Evolutionary conservation across 306 rosid species (phyloP).

Genomic region (Vachellia pachyceras): DNA sequence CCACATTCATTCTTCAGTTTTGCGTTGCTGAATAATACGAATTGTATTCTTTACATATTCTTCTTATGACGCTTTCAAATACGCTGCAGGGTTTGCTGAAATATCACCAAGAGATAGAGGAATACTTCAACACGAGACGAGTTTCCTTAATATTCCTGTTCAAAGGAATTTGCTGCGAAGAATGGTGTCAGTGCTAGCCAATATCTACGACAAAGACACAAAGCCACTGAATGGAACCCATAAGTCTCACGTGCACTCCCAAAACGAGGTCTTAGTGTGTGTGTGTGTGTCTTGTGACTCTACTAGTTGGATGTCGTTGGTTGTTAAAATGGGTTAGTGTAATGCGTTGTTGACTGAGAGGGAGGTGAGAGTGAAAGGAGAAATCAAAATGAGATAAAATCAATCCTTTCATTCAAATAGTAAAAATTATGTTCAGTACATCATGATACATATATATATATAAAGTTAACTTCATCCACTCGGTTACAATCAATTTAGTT

Average conservation of each 20-base stretch:
- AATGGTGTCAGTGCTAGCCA: slow-evolving; percentile 71
- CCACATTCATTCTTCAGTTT: background rate
- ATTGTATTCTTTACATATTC: background rate
- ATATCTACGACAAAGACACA: slow-evolving; percentile 58
- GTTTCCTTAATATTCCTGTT: slow-evolving; percentile 63
- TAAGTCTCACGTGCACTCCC: slow-evolving; percentile 70
- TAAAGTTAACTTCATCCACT: no score
- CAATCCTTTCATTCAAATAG: no score
- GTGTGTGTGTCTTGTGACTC: background rate
- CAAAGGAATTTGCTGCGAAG: slow-evolving; percentile 69
- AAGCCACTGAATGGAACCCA: slow-evolving; percentile 73
- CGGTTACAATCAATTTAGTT: no score
- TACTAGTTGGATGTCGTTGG: background rate
- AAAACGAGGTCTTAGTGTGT: slow-evolving; percentile 44
- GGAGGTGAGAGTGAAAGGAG: no score
- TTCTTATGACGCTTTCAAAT: background rate
- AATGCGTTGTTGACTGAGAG: no score
- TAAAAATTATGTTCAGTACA: no score
- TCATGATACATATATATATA: no score
- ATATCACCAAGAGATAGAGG: slow-evolving; percentile 56
- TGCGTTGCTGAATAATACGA: background rate
- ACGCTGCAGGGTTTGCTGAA: slow-evolving; percentile 53
- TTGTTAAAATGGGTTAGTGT: slow-evolving; percentile 21
- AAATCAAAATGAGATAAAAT: no score
- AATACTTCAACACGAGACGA: slow-evolving; percentile 57